These are phyloP conservation scores for Cladophialophora psammophila DNA, from an alignment of 2,329 filamentous ascomycete species.

Conservation along the genomic window DNA sequence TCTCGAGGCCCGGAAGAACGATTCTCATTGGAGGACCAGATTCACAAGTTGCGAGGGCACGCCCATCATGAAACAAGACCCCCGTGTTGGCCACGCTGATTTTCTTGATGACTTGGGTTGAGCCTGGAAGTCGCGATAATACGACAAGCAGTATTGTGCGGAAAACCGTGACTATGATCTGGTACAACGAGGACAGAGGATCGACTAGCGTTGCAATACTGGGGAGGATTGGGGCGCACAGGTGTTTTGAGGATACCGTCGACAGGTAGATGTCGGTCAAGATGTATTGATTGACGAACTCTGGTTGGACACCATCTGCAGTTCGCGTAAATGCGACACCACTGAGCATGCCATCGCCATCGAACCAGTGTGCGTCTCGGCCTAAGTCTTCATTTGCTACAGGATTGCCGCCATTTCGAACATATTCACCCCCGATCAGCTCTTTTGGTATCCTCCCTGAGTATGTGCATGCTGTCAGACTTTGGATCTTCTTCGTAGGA, in stretches of 20 bases:
- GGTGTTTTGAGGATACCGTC: slow-evolving; percentile 54
- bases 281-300: slow-evolving; percentile 74
- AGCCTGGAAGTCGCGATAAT: slow-evolving; percentile 65
- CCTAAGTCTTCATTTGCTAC: slow-evolving; percentile 66
- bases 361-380: slow-evolving; percentile 75
- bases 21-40: slow-evolving; percentile 74
- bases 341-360: slow-evolving; percentile 76
- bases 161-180: slow-evolving; percentile 61
- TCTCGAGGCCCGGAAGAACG: slow-evolving; percentile 68
- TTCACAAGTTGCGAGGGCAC: slow-evolving; percentile 73
- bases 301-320: slow-evolving; percentile 58
- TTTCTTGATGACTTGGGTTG: slow-evolving; percentile 65
- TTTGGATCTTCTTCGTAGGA: slow-evolving; percentile 64
- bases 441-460: slow-evolving; percentile 69
- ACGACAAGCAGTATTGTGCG: slow-evolving; percentile 66
- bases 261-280: slow-evolving; percentile 71
- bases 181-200: slow-evolving; percentile 61
- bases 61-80: slow-evolving; percentile 71
- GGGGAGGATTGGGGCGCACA: slow-evolving; percentile 67
- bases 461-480: slow-evolving; percentile 65
- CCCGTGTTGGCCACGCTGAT: slow-evolving; percentile 76
- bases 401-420: slow-evolving; percentile 75
- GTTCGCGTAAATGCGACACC: slow-evolving; percentile 67
- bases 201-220: slow-evolving; percentile 72
- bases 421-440: slow-evolving; percentile 72